A percentile compares a stretch with the other conserved stretches of the same genome.
Evolutionary conservation across 2,329 filamentous ascomycete genomes (phyloP).

Genomic region (Sporothrix protearum): DNA sequence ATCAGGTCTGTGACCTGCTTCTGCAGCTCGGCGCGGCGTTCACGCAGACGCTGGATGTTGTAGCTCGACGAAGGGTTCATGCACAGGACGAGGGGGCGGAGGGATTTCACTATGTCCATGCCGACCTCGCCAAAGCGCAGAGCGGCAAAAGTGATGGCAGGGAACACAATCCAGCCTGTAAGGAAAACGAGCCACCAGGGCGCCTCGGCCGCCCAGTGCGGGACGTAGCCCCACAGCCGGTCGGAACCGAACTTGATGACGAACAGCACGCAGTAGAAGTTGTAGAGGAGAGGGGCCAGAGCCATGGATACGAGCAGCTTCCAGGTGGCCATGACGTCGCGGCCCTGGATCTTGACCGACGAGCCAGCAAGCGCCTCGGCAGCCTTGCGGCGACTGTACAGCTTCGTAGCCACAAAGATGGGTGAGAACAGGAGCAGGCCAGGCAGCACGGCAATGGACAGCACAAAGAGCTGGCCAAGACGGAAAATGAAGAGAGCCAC

Average conservation of each 20-base stretch:
- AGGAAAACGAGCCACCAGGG: slow-evolving; percentile 69
- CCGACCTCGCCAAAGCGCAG: slow-evolving; percentile 95
- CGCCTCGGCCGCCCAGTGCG: slow-evolving; percentile 57
- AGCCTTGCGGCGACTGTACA: slow-evolving; percentile 78
- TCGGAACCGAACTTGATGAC: slow-evolving; percentile 77
- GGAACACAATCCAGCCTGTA: slow-evolving; percentile 75
- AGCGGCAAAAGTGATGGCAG: slow-evolving; percentile 84
- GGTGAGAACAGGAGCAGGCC: slow-evolving; percentile 84
- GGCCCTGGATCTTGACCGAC: slow-evolving; percentile 81
- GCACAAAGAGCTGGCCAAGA: slow-evolving; percentile 68
- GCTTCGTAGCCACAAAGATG: slow-evolving; percentile 78
- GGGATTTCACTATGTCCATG: slow-evolving; percentile 96
- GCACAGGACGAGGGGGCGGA: slow-evolving; percentile 80
- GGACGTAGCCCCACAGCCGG: slow-evolving; percentile 76
- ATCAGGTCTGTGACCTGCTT: slow-evolving; percentile 84
- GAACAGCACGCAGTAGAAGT: slow-evolving; percentile 72
- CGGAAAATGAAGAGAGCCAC: slow-evolving; percentile 76
- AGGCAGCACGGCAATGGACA: slow-evolving; percentile 78
- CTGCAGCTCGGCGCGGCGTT: slow-evolving; percentile 69
- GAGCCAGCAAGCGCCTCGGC: slow-evolving; percentile 79
- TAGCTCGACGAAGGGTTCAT: slow-evolving; percentile 81
- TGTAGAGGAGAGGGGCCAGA: slow-evolving; percentile 76
- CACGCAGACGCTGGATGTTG: slow-evolving; percentile 73
- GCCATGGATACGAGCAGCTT: slow-evolving; percentile 86
- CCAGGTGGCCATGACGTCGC: slow-evolving; percentile 91